Evolutionary conservation across 1,139 yeast species (phyloP).

Genomic region (Debaryomycetaceae sp.): DNA sequence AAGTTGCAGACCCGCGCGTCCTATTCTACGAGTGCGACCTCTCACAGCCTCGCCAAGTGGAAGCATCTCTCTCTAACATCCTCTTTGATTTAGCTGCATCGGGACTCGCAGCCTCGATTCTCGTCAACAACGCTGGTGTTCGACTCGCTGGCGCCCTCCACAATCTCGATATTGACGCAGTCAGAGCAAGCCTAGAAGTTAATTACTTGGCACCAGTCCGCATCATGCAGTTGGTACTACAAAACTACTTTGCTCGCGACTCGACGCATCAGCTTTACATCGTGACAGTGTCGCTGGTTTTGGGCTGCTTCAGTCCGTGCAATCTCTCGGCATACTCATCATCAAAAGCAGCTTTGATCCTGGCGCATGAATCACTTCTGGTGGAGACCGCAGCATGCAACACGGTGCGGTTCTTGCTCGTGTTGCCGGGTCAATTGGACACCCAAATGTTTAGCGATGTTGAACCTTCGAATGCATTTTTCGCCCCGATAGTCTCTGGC

Average conservation of each 20-base stretch:
- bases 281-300: slow-evolving; percentile 55
- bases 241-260: slow-evolving; percentile 6
- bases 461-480: slow-evolving; percentile 41
- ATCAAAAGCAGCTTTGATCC: slow-evolving; percentile 51
- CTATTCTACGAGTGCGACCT: slow-evolving; percentile 40
- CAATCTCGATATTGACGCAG: slow-evolving; percentile 19
- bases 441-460: slow-evolving; percentile 56
- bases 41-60: slow-evolving; percentile 21
- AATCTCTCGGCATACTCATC: slow-evolving; percentile 56
- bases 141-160: slow-evolving; percentile 38
- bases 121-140: slow-evolving; percentile 71
- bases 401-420: slow-evolving; percentile 34
- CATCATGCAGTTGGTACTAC: slow-evolving; percentile 2
- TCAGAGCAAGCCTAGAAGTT: slow-evolving; percentile 33
- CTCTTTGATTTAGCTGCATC: slow-evolving; percentile 16
- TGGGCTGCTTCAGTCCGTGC: slow-evolving; percentile 64
- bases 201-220: slow-evolving; percentile 48
- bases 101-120: slow-evolving; percentile 33
- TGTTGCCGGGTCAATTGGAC: slow-evolving; percentile 58
- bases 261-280: slow-evolving; percentile 31
- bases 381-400: slow-evolving; percentile 29
- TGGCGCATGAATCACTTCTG: slow-evolving; percentile 47
- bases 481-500: slow-evolving; percentile 54
- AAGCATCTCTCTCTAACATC: slow-evolving; percentile 10
- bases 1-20: slow-evolving; percentile 8